These are phyloP conservation scores for Leptographium radiaticola DNA, from an alignment of 2,329 filamentous ascomycete species.

Conservation along the genomic window DNA sequence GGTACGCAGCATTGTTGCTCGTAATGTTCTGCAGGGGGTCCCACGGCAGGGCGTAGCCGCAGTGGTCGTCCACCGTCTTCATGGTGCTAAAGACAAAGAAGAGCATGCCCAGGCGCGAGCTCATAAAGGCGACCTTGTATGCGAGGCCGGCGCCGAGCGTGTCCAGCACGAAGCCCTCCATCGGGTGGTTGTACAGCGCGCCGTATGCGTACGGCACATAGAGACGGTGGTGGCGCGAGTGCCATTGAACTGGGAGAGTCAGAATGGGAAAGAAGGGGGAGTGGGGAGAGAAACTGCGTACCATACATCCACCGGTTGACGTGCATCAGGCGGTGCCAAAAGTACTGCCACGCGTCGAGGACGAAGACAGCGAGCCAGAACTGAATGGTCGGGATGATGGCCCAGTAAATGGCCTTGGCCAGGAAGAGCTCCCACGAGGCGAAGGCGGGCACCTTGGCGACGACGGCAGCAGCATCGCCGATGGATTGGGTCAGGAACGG, in stretches of 20 bases:
- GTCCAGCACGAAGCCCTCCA: slow-evolving; percentile 89
- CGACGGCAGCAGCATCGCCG: slow-evolving; percentile 36
- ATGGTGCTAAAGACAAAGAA: slow-evolving; percentile 84
- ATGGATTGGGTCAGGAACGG: slow-evolving; percentile 42
- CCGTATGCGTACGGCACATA: slow-evolving; percentile 98
- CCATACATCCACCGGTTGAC: slow-evolving; percentile 95
- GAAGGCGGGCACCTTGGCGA: slow-evolving; percentile 52
- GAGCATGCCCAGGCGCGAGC: slow-evolving; percentile 70
- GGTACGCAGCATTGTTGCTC: slow-evolving; percentile 90
- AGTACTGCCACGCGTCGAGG: slow-evolving; percentile 97
- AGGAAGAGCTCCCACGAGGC: slow-evolving; percentile 66
- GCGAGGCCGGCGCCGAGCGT: slow-evolving; percentile 75
- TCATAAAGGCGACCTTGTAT: slow-evolving; percentile 73
- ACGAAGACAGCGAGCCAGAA: slow-evolving; percentile 61
- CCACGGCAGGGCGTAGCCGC: slow-evolving; percentile 90
- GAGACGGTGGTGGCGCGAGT: slow-evolving; percentile 88
- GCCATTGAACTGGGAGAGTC: slow-evolving; percentile 59
- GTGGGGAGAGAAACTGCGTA: slow-evolving; percentile 22
- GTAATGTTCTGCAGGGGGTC: slow-evolving; percentile 87
- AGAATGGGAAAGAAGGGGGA: not conserved
- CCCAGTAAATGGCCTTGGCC: slow-evolving; percentile 70
- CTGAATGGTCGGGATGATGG: slow-evolving; percentile 62
- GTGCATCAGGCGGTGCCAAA: slow-evolving; percentile 92
- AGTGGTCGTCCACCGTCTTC: slow-evolving; percentile 97
- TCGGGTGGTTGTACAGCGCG: slow-evolving; percentile 89